Evolutionary conservation across 495 filamentous ascomycete species (phyloP).

Genomic region (Hyaloscypha variabilis): DNA sequence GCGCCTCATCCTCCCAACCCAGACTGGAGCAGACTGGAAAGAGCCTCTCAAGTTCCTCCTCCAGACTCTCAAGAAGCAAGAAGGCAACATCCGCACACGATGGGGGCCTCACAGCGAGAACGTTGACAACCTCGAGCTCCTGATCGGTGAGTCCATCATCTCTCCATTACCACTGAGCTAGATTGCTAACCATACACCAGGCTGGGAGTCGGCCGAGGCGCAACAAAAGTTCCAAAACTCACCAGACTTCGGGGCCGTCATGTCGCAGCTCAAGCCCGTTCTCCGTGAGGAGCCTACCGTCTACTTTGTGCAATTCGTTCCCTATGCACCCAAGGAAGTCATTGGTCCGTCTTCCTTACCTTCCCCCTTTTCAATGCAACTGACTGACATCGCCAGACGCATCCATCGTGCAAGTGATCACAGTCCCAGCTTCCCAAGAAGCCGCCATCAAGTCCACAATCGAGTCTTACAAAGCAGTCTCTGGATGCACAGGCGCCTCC

Average conservation of each 20-base stretch:
- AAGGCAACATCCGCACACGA: slow-evolving; percentile 26
- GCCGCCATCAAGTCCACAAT: slow-evolving; percentile 3
- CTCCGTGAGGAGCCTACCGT: slow-evolving; percentile 12
- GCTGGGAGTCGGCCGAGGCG: slow-evolving; percentile 21
- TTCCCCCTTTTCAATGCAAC: neutral
- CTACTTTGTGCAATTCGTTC: slow-evolving; percentile 25
- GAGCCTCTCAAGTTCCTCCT: slow-evolving; percentile 23
- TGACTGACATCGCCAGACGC: neutral
- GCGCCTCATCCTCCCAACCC: slow-evolving; percentile 24
- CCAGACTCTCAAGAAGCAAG: slow-evolving; percentile 28
- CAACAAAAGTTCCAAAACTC: slow-evolving; percentile 11
- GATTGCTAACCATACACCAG: slow-evolving; percentile 9
- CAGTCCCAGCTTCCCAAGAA: slow-evolving; percentile 14
- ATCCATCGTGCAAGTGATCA: slow-evolving; percentile 16
- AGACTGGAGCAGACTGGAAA: slow-evolving; percentile 24
- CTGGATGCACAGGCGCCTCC: slow-evolving; percentile 21
- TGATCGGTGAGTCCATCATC: slow-evolving; percentile 13
- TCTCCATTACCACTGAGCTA: neutral
- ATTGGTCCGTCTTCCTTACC: slow-evolving; percentile 4
- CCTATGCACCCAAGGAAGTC: slow-evolving; percentile 28
- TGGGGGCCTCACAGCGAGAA: slow-evolving; percentile 26
- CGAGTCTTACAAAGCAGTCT: slow-evolving; percentile 1
- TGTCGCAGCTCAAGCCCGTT: slow-evolving; percentile 13
- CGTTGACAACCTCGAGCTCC: slow-evolving; percentile 21
- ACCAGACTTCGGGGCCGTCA: slow-evolving; percentile 5